phyloP scores from a whole-genome alignment of 805 yeast species.

The Nadsonia fulvescens region DNA sequence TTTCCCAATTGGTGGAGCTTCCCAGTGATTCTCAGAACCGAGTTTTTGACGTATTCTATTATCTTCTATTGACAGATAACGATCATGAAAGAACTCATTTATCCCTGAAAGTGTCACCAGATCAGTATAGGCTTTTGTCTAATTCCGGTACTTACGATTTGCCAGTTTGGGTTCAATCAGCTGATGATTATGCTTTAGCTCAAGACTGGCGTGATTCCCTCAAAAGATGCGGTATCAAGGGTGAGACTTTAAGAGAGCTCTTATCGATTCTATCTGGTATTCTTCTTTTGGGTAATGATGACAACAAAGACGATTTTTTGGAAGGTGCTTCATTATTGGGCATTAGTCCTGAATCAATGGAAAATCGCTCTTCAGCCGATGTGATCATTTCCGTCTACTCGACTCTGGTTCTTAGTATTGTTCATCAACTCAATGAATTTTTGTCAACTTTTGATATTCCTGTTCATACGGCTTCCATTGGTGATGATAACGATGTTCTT shows the following conservation, averaged over 20 bases:
- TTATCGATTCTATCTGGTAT: slow-evolving; percentile 22
- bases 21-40: slow-evolving; percentile 13
- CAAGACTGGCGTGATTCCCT: slow-evolving; percentile 24
- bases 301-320: slow-evolving; percentile 17
- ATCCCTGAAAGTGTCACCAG: slow-evolving; percentile 14
- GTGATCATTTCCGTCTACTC: slow-evolving; percentile 19
- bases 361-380: slow-evolving; percentile 14
- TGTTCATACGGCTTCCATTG: slow-evolving; percentile 5
- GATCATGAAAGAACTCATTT: slow-evolving; percentile 15
- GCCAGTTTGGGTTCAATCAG: slow-evolving; percentile 20
- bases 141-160: slow-evolving; percentile 15
- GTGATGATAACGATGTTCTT: slow-evolving; percentile 15
- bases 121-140: slow-evolving; percentile 15
- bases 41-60: slow-evolving; percentile 21
- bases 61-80: slow-evolving; percentile 17
- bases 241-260: slow-evolving; percentile 17
- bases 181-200: slow-evolving; percentile 22
- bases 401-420: slow-evolving; percentile 18
- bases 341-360: slow-evolving; percentile 16
- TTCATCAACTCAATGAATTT: slow-evolving; percentile 18
- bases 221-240: slow-evolving; percentile 17
- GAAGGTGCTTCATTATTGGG: slow-evolving; percentile 25
- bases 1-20: slow-evolving; percentile 17
- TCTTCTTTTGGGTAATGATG: slow-evolving; percentile 19
- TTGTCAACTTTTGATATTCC: slow-evolving; percentile 16